A percentile compares a stretch with the other conserved stretches of the same genome.
These are phyloP conservation scores for Aspergillus egyptiacus DNA, from an alignment of 495 filamentous ascomycete genomes.

Conservation along the genomic window DNA sequence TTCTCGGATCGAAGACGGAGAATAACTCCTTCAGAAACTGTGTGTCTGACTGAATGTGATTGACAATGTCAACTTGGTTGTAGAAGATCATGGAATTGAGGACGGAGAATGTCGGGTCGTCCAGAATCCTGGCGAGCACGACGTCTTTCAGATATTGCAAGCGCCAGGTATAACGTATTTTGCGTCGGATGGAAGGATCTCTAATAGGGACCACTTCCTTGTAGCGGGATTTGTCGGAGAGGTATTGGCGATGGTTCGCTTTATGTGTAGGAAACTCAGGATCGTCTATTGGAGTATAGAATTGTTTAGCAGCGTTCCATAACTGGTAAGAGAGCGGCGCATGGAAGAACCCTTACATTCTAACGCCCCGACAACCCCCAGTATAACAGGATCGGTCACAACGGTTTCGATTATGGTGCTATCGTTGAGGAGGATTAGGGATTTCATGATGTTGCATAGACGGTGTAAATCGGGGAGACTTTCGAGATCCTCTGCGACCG, in stretches of 20 bases:
- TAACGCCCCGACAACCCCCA: slow-evolving; percentile 91
- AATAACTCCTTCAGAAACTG: slow-evolving; percentile 85
- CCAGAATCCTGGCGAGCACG: slow-evolving; percentile 88
- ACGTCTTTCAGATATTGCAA: slow-evolving; percentile 98
- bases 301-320: slow-evolving; percentile 14
- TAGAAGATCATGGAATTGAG: slow-evolving; percentile 98
- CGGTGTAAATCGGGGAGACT: slow-evolving; percentile 78
- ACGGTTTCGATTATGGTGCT: slow-evolving; percentile 88
- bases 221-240: slow-evolving; percentile 80
- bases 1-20: slow-evolving; percentile 67
- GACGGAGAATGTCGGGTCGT: slow-evolving; percentile 96
- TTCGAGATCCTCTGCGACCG: slow-evolving; percentile 84
- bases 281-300: slow-evolving; percentile 77
- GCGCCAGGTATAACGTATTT: slow-evolving; percentile 94
- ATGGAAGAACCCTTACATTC: slow-evolving; percentile 57
- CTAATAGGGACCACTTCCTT: slow-evolving; percentile 95
- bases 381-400: slow-evolving; percentile 79
- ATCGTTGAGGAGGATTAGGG: slow-evolving; percentile 88
- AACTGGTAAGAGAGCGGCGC: not conserved
- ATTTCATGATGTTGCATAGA: slow-evolving; percentile 98
- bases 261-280: slow-evolving; percentile 98
- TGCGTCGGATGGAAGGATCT: slow-evolving; percentile 69
- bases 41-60: slow-evolving; percentile 76
- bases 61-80: slow-evolving; percentile 96
- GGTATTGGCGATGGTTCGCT: slow-evolving; percentile 92